Percentiles rank a stretch among this genome's conserved stretches.
Conservation (phyloP, 192 early-diverging fungal species). For the Allomyces arbusculus region DNA sequence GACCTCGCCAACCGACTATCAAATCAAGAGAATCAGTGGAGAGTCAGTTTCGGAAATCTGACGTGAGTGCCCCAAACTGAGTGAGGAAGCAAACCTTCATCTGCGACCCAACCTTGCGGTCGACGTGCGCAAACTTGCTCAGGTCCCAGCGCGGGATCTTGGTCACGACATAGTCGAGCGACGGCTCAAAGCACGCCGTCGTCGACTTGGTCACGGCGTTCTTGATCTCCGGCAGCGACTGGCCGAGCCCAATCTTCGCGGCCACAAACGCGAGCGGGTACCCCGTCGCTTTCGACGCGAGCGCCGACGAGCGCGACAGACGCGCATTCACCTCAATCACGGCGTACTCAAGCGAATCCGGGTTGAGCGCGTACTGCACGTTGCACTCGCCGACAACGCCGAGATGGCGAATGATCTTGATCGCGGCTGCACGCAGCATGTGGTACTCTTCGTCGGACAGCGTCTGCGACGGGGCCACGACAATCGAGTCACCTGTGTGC, state of each 20-base stretch:
- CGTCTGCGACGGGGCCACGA: slow-evolving; percentile 93
- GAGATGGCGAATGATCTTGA: slow-evolving; percentile 87
- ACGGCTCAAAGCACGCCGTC: slow-evolving; percentile 92
- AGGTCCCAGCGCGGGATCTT: slow-evolving; percentile 99
- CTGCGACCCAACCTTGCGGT: slow-evolving; percentile 57
- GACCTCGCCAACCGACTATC: slow-evolving; percentile 73
- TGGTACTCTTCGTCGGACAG: slow-evolving; percentile 87
- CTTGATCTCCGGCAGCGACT: slow-evolving; percentile 60
- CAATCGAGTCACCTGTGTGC: slow-evolving; percentile 98
- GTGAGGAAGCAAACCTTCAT: slow-evolving; percentile 39
- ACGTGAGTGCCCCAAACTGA: no score
- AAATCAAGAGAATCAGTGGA: no score
- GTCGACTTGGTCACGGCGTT: slow-evolving; percentile 87
- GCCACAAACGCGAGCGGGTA: slow-evolving; percentile 96
- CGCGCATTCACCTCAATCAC: slow-evolving; percentile 98
- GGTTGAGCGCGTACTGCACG: slow-evolving; percentile 91
- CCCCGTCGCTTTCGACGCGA: slow-evolving; percentile 94
- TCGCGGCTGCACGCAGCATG: slow-evolving; percentile 83
- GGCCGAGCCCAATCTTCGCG: slow-evolving; percentile 87
- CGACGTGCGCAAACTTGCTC: slow-evolving; percentile 78
- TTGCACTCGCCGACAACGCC: slow-evolving; percentile 98
- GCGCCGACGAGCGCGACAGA: slow-evolving; percentile 60
- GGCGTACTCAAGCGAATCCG: slow-evolving; percentile 62
- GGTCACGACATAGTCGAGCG: slow-evolving; percentile 81
- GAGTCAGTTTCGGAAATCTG: no score